Conservation (phyloP, 2,329 filamentous ascomycete genomes). For the Didymella glomerata region DNA sequence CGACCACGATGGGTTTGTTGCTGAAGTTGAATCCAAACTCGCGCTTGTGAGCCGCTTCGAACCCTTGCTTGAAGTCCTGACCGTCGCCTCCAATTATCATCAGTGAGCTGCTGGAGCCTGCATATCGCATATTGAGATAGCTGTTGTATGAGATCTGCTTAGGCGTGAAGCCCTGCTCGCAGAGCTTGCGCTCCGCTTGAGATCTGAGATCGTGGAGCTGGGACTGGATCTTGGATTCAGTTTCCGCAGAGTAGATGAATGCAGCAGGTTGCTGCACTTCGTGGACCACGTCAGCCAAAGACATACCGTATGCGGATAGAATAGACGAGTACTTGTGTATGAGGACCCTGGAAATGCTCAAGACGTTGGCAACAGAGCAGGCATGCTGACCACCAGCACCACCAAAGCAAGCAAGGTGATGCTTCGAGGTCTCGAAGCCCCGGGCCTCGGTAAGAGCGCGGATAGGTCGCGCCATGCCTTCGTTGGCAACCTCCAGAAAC, state of each 20-base stretch:
- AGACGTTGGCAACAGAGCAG: constrained; percentile 81
- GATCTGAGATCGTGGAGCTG: constrained; percentile 2
- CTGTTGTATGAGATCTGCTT: constrained; percentile 11
- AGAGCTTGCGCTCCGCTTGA: constrained; percentile 9
- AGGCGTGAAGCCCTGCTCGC: constrained; percentile 2
- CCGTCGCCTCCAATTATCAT: constrained; percentile 6
- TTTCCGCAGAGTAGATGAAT: not conserved
- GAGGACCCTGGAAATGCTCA: constrained; percentile 82
- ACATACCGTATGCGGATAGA: constrained; percentile 87
- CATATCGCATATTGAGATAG: constrained; percentile 14
- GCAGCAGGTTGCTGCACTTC: constrained; percentile 8
- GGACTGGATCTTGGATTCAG: not conserved
- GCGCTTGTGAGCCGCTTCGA: constrained; percentile 7
- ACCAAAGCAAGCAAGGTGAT: constrained; percentile 85
- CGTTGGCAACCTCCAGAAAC: constrained; percentile 85
- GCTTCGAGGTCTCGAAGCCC: constrained; percentile 84
- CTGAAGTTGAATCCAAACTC: constrained; percentile 10
- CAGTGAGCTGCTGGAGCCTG: constrained; percentile 5
- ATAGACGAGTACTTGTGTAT: constrained; percentile 87
- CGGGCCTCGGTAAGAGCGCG: constrained; percentile 87
- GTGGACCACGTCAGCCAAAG: constrained; percentile 68
- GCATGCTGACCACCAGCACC: constrained; percentile 90
- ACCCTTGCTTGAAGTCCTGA: constrained; percentile 5
- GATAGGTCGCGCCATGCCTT: constrained; percentile 87
- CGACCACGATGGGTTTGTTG: constrained; percentile 5